phyloP scores from a whole-genome alignment of 331 rosid species.

The Phaseolus coccineus region DNA sequence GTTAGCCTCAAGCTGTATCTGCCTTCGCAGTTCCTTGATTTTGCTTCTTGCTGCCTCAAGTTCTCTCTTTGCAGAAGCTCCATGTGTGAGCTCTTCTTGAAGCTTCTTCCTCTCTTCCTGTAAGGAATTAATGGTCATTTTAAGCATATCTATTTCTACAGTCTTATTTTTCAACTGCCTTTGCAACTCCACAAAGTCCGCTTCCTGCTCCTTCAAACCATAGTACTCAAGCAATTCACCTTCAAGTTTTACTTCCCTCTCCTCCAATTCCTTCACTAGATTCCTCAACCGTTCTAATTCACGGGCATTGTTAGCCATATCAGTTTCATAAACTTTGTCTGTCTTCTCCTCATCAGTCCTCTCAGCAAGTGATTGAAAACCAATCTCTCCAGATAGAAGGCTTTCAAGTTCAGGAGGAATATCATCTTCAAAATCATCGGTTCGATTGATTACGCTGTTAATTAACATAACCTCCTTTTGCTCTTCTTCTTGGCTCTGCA shows the following conservation, averaged over 20 bases:
- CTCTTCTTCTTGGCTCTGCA: conserved; percentile 65
- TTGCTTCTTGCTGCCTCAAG: conserved; percentile 76
- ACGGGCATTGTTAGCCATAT: conserved; percentile 70
- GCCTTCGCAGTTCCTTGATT: conserved; percentile 86
- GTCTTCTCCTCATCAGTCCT: conserved; percentile 40
- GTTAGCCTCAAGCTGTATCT: conserved; percentile 84
- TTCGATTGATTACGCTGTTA: conserved; percentile 66
- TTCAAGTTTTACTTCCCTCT: conserved; percentile 88
- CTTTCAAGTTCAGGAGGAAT: conserved; percentile 79
- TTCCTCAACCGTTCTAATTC: conserved; percentile 69
- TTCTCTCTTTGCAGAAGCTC: conserved; percentile 66
- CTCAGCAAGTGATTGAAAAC: conserved; percentile 51
- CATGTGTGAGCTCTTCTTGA: conserved; percentile 67
- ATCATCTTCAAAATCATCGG: conserved; percentile 63
- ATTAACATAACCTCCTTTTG: conserved; percentile 80
- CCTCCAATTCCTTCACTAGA: conserved; percentile 85
- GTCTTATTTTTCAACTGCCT: conserved; percentile 80
- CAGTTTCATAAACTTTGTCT: conserved; percentile 64
- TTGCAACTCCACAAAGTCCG: conserved; percentile 71
- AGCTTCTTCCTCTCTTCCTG: conserved; percentile 83
- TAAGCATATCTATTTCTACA: conserved; percentile 78
- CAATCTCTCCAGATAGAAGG: conserved; percentile 81
- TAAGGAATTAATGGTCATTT: conserved; percentile 73
- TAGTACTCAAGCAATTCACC: conserved; percentile 90
- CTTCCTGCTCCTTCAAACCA: conserved; percentile 90